A percentile compares a stretch with the other conserved stretches of the same genome.
phyloP scores from a whole-genome alignment of 2,329 filamentous ascomycete species.

The Paecilomyces fulvus region DNA sequence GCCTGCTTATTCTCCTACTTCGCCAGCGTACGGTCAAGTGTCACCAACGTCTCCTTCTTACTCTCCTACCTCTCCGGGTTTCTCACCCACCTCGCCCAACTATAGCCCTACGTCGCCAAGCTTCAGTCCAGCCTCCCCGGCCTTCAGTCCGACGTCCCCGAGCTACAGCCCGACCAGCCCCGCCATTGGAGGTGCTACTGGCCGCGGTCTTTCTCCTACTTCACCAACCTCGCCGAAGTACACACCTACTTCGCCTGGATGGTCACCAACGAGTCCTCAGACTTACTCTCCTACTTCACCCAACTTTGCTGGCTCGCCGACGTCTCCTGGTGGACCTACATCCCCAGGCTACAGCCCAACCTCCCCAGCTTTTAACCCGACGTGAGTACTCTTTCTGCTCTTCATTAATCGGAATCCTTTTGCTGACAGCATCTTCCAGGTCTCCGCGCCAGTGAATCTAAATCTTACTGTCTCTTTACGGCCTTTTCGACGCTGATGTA shows the following conservation, averaged over 20 bases:
- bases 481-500: conserved; percentile 22
- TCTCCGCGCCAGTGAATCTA: conserved; percentile 34
- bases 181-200: conserved; percentile 32
- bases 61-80: conserved; percentile 48
- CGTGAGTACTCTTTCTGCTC: conserved; percentile 22
- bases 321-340: conserved; percentile 32
- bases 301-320: conserved; percentile 39
- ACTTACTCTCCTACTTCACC: conserved; percentile 44
- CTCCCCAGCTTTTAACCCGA: conserved; percentile 35
- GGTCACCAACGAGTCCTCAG: conserved; percentile 39
- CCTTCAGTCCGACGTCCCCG: conserved; percentile 50
- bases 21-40: conserved; percentile 57
- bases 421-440: conserved; percentile 17
- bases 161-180: conserved; percentile 50
- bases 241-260: conserved; percentile 48
- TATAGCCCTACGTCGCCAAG: conserved; percentile 54
- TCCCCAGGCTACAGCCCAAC: conserved; percentile 38
- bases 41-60: conserved; percentile 54
- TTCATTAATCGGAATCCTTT: neutral
- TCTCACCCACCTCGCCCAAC: conserved; percentile 51
- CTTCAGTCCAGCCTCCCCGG: conserved; percentile 44
- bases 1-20: conserved; percentile 69
- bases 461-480: conserved; percentile 13
- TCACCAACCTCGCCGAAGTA: conserved; percentile 47
- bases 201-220: conserved; percentile 34